Evolutionary conservation across 2,329 filamentous ascomycete genomes (phyloP), one percentile per base, ranked within the genome.

Genomic region (Claviceps sp.): DNA sequence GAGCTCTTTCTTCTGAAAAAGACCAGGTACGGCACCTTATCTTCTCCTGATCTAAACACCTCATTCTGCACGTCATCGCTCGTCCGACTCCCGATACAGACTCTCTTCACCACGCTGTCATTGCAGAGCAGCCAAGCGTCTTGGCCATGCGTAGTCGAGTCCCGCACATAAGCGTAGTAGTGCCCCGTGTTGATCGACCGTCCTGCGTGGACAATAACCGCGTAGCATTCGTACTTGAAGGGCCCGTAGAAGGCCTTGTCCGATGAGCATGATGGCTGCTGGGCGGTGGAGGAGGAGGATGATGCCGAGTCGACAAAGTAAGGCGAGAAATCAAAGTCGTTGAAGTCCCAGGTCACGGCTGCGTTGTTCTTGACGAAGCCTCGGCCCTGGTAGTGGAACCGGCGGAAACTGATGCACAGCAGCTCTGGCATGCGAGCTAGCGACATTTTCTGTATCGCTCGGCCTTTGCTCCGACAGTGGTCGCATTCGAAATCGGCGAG

Each of bases 191-290:
- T 78, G 50, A 86, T 72, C 1, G 75, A 81, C 1, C 70, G 70
- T 22, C 90, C 90, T 4, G 79, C 68, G 65, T 96, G 90, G 55
- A 86, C 76, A 51, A 94, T 79, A 6, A 96, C 85, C 2, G 84
- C 91, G 63, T 95, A 96, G 50, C 87, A 84, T 62, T 95, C 85
- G 66, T 96, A 98, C 5, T 73, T 70, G 62, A 86, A 89, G 0
- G 86, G 84, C 1, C 67, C 69, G 2, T 61, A 59, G 53, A 76
- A 74, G 14, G 70, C 69, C 9, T 60, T 65, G 53, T 73, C 70
- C 41, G 41, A 14, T 16, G 48, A n/a, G 18, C 5, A 40, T 18
- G 48, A 26, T 50, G 63, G 70, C 52, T 60, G 70, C 13, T 13
- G 8, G 1, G 34, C 22, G 16, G 51, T 7, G 30, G 30, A 11